phyloP scores from a whole-genome alignment of 345 rosid genomes.

The Moricandia arvensis region DNA sequence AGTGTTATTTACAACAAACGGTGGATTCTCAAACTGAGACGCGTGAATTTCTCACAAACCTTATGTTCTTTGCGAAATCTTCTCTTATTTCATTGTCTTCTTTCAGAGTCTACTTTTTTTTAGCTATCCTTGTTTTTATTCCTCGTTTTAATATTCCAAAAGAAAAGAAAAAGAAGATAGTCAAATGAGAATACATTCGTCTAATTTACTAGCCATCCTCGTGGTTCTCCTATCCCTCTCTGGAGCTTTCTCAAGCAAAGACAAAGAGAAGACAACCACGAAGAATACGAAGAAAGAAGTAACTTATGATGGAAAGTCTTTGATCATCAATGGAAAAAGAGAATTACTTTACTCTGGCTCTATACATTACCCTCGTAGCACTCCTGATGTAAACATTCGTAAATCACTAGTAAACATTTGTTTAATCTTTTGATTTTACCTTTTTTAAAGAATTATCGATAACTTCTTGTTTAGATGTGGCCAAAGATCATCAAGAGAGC shows the following conservation, averaged over 20 bases:
- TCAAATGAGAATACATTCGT: constrained; percentile 29
- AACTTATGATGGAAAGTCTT: constrained; percentile 42
- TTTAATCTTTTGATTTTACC: background rate
- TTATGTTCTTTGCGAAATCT: constrained; percentile 16
- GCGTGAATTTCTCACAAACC: constrained; percentile 36
- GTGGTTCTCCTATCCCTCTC: constrained; percentile 30
- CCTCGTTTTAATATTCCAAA: background rate
- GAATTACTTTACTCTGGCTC: constrained; percentile 43
- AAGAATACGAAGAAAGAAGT: constrained; percentile 26
- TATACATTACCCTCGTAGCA: constrained; percentile 44
- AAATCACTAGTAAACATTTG: background rate
- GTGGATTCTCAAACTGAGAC: constrained; percentile 20
- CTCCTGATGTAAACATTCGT: constrained; percentile 35
- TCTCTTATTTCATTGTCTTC: constrained; percentile 25
- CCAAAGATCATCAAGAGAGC: constrained; percentile 39
- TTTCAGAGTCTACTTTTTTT: background rate
- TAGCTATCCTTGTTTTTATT: constrained; percentile 26
- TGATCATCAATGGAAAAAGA: constrained; percentile 40
- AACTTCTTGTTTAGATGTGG: constrained; percentile 40
- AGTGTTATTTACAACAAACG: constrained; percentile 14
- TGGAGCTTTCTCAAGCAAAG: constrained; percentile 10
- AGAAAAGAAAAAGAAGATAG: background rate
- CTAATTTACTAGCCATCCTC: constrained; percentile 26
- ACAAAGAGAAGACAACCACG: constrained; percentile 3
- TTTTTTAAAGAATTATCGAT: background rate